Conservation (phyloP, 2,329 filamentous ascomycete genomes). For the Talaromyces sp. region DNA sequence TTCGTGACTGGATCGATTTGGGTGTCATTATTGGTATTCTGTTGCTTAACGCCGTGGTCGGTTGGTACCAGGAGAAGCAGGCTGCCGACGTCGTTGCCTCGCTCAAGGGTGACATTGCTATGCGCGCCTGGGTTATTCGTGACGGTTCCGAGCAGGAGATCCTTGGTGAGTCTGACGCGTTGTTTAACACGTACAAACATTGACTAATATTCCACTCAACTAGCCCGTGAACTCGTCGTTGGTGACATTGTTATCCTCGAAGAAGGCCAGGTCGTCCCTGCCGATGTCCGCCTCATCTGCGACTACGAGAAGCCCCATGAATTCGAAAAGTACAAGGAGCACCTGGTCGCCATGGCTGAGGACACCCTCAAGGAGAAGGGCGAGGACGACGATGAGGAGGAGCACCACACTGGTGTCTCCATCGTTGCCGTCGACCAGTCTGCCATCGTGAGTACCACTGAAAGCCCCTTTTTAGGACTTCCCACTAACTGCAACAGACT, state of each 20-base stretch:
- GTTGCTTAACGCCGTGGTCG: constrained; percentile 64
- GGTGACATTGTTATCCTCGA: constrained; percentile 66
- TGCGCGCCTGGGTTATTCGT: constrained; percentile 62
- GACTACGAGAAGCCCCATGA: constrained; percentile 61
- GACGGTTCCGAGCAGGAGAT: constrained; percentile 60
- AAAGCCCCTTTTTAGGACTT: not conserved
- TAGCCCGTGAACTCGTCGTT: constrained; percentile 59
- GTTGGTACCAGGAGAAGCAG: constrained; percentile 73
- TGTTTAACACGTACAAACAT: not conserved
- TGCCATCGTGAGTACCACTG: constrained; percentile 46
- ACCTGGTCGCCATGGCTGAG: constrained; percentile 53
- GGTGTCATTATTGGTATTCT: constrained; percentile 69
- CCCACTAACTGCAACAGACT: constrained; percentile 33
- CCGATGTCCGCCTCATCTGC: constrained; percentile 63
- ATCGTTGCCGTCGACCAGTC: constrained; percentile 68
- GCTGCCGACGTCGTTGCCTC: constrained; percentile 66
- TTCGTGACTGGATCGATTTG: constrained; percentile 66
- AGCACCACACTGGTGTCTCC: constrained; percentile 55
- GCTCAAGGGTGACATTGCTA: constrained; percentile 68
- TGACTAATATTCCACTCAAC: not conserved
- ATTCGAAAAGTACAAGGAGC: constrained; percentile 57
- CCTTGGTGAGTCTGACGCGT: constrained; percentile 37
- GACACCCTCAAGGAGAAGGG: constrained; percentile 49
- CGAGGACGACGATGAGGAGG: constrained; percentile 50
- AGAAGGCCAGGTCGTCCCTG: constrained; percentile 63